Evolutionary conservation across 2,329 filamentous ascomycete genomes (phyloP), one percentile per base, ranked within the genome.

Genomic region (Fusarium algeriense): DNA sequence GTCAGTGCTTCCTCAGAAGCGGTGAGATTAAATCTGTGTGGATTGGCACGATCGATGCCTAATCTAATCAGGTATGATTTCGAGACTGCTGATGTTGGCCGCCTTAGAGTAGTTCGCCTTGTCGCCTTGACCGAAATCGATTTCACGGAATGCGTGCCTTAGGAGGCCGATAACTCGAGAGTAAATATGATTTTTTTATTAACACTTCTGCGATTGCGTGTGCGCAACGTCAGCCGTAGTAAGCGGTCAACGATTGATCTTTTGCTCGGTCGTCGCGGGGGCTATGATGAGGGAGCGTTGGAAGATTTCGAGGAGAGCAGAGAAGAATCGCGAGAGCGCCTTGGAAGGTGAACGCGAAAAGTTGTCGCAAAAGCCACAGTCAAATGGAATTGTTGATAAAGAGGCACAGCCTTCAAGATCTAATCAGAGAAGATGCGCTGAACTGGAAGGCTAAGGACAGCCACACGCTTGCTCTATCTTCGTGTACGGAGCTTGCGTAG

Each of bases 41-140:
- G 41, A 45, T 64, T 63, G 60, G 35, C 53, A 34, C 34, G 71
- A n/a, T 72, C 73, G 61, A 64, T 73, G 70, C 71, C 67, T 71
- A 55, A 64, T 73, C 53, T 63, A 44, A 46, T 55, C 37, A 67
- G 66, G 69, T 64, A 45, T 50, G 58, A 52, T 60, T 53, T 66
- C 53, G 58, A 64, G 63, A 65, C 46, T 74, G 53, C 50, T 23
- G 62, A 30, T 60, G 38, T 58, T 30, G 54, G 49, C 43, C 44
- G 52, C 56, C 60, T 71, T 67, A 30, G 44, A 26, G 45, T 34
- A 46, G 40, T 55, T 45, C 43, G 59, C 59, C 64, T 71, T 26
- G 63, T 62, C 64, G 55, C 57, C 61, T 69, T 23, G 20, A 15
- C 37, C 23, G 44, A 32, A 56, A 32, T 34, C 49, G 64, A 41